phyloP scores from a whole-genome alignment of 164 flowering plant genomes.

The Kalanchoe fedtschenkoi region DNA sequence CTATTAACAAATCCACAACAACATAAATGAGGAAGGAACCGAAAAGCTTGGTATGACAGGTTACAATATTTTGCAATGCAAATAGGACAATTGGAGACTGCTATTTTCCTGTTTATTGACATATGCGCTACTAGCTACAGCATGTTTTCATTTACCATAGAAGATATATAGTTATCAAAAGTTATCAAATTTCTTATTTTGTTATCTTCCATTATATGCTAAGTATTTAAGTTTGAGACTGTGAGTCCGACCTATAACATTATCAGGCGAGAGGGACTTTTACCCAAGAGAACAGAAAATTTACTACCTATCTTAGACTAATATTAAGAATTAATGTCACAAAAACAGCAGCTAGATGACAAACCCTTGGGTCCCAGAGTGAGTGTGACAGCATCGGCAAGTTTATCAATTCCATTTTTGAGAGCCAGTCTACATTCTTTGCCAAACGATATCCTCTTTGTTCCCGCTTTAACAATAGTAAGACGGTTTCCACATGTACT shows the following conservation, averaged over 20 bases:
- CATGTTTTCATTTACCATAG: neutral
- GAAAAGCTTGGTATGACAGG: neutral
- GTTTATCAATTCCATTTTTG: constrained; percentile 75
- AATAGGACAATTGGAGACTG: neutral
- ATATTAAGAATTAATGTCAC: neutral
- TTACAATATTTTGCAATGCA: neutral
- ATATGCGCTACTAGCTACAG: neutral
- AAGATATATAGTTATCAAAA: neutral
- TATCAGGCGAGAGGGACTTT: neutral
- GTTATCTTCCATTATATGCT: neutral
- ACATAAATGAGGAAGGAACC: neutral
- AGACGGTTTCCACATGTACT: constrained; percentile 1
- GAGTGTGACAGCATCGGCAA: constrained; percentile 91
- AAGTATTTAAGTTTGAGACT: neutral
- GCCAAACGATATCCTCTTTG: constrained; percentile 61
- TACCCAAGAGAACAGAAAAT: neutral
- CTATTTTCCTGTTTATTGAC: neutral
- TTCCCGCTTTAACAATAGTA: constrained; percentile 50
- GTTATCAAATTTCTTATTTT: neutral
- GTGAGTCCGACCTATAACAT: neutral
- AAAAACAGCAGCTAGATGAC: neutral
- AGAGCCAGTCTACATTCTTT: constrained; percentile 55
- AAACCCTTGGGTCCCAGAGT: constrained; percentile 91
- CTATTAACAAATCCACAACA: neutral
- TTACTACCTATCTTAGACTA: neutral